phyloP scores from a whole-genome alignment of 129 eudicot genomes.

The Logfia minima region DNA sequence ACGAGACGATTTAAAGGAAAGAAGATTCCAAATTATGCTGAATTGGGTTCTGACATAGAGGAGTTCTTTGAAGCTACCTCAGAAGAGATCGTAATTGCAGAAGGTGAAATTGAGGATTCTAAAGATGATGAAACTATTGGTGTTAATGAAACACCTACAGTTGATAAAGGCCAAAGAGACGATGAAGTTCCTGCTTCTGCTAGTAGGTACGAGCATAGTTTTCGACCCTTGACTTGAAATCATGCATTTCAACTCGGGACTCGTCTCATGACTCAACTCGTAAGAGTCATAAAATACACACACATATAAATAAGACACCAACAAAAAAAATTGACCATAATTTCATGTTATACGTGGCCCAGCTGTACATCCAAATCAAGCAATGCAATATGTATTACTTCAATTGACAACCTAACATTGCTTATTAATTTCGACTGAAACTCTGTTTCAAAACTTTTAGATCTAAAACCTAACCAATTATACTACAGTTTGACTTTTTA shows the following conservation, averaged over 20 bases:
- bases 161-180: conserved; percentile 50
- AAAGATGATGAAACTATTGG: conserved; percentile 67
- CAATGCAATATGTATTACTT: not conserved
- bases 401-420: not conserved
- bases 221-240: too few relatives aligned
- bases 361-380: too few relatives aligned
- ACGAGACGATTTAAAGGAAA: conserved; percentile 74
- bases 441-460: conserved; percentile 1
- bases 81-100: conserved; percentile 65
- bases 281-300: too few relatives aligned
- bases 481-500: conserved; percentile 2
- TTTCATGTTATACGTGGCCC: too few relatives aligned
- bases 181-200: conserved; percentile 53
- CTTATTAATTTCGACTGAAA: not conserved
- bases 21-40: conserved; percentile 69
- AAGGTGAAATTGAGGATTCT: conserved; percentile 42
- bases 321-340: too few relatives aligned
- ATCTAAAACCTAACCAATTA: conserved; percentile 17
- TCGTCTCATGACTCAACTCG: too few relatives aligned
- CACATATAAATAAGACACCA: too few relatives aligned
- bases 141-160: conserved; percentile 42
- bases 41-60: conserved; percentile 70
- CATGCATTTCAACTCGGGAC: too few relatives aligned
- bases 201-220: conserved; percentile 47
- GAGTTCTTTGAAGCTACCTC: conserved; percentile 77